Conservation (phyloP, 176 grass and related monocot genomes). For the Rhipidocladum racemiflorum region DNA sequence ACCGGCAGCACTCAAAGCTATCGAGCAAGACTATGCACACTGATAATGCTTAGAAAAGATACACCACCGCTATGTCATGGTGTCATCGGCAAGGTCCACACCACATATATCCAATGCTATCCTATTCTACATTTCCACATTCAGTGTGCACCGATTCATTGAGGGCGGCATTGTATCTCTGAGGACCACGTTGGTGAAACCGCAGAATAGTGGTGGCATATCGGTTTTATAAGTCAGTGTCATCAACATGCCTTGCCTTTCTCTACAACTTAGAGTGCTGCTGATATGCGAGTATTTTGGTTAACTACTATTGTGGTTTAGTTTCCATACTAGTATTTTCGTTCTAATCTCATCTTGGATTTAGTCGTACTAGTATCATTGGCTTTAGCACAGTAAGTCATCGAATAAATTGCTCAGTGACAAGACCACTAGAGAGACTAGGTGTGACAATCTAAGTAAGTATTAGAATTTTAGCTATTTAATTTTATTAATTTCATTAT, state of each 20-base stretch:
- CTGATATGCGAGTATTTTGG: not conserved
- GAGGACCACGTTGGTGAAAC: not conserved
- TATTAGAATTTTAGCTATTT: not conserved
- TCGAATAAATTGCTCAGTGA: not conserved
- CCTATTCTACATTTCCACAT: not conserved
- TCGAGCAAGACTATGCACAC: not conserved
- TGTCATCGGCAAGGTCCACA: not conserved
- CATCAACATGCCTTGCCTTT: not conserved
- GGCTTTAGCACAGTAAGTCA: not conserved
- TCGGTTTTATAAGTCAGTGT: not conserved
- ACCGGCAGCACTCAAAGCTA: not conserved
- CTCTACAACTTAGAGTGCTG: not conserved
- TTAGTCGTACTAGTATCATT: not conserved
- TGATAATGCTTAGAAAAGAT: not conserved
- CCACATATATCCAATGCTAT: not conserved
- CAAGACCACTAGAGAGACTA: not conserved
- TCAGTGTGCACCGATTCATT: not conserved
- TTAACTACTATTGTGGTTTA: not conserved
- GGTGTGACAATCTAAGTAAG: not conserved
- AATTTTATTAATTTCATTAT: not conserved
- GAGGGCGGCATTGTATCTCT: not conserved
- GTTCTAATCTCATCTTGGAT: not conserved
- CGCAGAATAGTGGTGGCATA: not conserved
- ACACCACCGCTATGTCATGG: not conserved
- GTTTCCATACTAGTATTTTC: not conserved